phyloP scores from a whole-genome alignment of 768 basidiomycete species.

The Lyophyllum shimeji region DNA sequence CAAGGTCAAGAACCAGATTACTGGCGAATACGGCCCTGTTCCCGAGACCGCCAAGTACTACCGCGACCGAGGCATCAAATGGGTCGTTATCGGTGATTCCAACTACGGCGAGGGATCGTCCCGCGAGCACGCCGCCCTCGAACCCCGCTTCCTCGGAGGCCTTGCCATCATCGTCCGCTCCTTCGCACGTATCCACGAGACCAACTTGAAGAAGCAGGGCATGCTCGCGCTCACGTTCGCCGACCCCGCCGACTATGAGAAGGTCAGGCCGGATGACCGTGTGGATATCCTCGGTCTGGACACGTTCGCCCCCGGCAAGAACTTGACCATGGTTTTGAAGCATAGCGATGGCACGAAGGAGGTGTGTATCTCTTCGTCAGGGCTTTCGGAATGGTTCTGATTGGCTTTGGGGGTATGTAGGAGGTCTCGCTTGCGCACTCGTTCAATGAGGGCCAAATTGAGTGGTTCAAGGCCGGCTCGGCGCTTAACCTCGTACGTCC shows the following conservation, averaged over 20 bases:
- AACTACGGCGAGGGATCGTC: conserved; percentile 99
- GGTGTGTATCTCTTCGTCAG: conserved; percentile 30
- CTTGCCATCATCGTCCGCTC: conserved; percentile 94
- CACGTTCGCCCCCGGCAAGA: conserved; percentile 87
- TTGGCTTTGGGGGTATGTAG: conserved; percentile 17
- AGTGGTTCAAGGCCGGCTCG: conserved; percentile 98
- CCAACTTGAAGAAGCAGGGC: conserved; percentile 99
- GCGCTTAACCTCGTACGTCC: conserved; percentile 80
- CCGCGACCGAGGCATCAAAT: conserved; percentile 86
- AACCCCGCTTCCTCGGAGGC: conserved; percentile 93
- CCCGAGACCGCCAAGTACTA: conserved; percentile 86
- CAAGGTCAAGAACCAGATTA: conserved; percentile 88
- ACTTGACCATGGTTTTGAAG: conserved; percentile 79
- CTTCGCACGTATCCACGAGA: conserved; percentile 97
- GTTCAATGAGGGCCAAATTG: conserved; percentile 97
- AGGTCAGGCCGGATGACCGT: conserved; percentile 82
- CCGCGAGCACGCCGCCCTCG: conserved; percentile 96
- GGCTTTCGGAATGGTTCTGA: neutral
- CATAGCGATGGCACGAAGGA: conserved; percentile 80
- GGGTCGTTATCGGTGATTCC: conserved; percentile 96
- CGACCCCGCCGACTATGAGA: conserved; percentile 93
- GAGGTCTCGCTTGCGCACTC: conserved; percentile 82
- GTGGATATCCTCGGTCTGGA: conserved; percentile 90
- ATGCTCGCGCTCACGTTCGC: conserved; percentile 96
- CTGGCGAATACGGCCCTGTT: conserved; percentile 82